phyloP scores from a whole-genome alignment of 768 basidiomycete species.

The Rhodotorula taiwanensis region DNA sequence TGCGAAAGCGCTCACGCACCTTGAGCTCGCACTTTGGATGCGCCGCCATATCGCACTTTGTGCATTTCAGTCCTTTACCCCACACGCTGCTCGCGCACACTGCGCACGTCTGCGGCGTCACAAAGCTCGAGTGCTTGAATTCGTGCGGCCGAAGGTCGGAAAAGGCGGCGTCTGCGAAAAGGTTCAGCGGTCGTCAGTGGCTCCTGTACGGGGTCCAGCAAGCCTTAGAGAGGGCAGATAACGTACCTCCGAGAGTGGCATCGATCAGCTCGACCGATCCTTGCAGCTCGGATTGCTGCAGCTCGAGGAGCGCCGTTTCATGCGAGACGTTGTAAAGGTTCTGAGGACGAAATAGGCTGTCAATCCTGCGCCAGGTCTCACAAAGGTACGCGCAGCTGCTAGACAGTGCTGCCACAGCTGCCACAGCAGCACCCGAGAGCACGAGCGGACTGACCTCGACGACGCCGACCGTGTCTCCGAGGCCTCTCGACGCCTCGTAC shows the following conservation, averaged over 20 bases:
- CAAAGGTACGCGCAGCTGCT: too few species aligned
- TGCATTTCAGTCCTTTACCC: constrained; percentile 31
- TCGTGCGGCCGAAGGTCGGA: constrained; percentile 15
- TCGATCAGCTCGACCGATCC: constrained; percentile 22
- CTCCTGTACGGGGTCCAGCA: too few species aligned
- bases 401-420: background rate
- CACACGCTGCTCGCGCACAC: constrained; percentile 30
- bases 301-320: constrained; percentile 13
- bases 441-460: constrained; percentile 19
- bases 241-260: constrained; percentile 17
- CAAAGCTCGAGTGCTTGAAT: constrained; percentile 27
- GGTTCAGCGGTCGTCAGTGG: too few species aligned
- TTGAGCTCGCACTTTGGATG: constrained; percentile 34
- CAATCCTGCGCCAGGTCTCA: background rate
- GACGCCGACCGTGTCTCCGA: constrained; percentile 26
- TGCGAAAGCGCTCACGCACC: background rate
- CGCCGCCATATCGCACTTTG: constrained; percentile 15
- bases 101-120: constrained; percentile 22
- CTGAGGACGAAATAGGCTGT: background rate
- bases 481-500: constrained; percentile 8
- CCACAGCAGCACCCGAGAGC: background rate
- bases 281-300: background rate
- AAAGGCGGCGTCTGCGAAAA: background rate
- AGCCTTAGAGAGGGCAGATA: too few species aligned
- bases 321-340: constrained; percentile 24